Evolutionary conservation across 371 early-diverging fungal species (phyloP), one percentile per base, ranked within the genome.

Genomic region (Haplosporangium sp.): DNA sequence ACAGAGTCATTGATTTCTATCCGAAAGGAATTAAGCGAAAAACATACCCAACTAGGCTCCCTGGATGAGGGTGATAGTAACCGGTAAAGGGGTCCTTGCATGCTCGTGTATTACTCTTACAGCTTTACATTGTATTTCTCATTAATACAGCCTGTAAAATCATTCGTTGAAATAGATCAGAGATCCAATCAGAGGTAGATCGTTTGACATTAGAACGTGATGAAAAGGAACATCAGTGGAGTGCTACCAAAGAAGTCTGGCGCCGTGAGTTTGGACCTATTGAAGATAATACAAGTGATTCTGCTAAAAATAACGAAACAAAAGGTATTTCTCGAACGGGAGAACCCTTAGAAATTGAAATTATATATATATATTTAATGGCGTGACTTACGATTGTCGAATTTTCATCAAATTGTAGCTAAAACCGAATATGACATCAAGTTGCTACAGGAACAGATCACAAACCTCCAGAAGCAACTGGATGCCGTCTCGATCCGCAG

Each of bases 221-320:
- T 6, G 64, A 45, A 17, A 70, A 63, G 58, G 74, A 78, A 40
- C 79, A 70, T 44, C 74, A 74, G 44, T 74, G 79, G 79, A 70
- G 64, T 38, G 79, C 79, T 0, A 78, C 79, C 38, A 78, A 78
- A 44, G 74, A 78, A 11, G 79, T 78, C 45, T 78, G 70, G 48
- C 63, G 67, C 39, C 79, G 79, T 15, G 79, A 78, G 52, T 78
- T 63, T 64, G 79, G 74, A 0, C 65, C 77, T 44, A 72, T 77
- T 45, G 59, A 56, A 1, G 77, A 77, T 13, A 62, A 63, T 34
- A n/a, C 19, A 27, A 27, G 27, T 27, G 27, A 27, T 17, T 40
- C 63, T 11, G 59, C 17, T 66, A 67, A 13, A 63, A 63, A 59
- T 56, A 35, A 15, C 63, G 71, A 71, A 71, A 71, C 67, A 67